A percentile compares a stretch with the other conserved stretches of the same genome.
Conservation (phyloP, 306 rosid species). For the Styphnolobium japonicum region DNA sequence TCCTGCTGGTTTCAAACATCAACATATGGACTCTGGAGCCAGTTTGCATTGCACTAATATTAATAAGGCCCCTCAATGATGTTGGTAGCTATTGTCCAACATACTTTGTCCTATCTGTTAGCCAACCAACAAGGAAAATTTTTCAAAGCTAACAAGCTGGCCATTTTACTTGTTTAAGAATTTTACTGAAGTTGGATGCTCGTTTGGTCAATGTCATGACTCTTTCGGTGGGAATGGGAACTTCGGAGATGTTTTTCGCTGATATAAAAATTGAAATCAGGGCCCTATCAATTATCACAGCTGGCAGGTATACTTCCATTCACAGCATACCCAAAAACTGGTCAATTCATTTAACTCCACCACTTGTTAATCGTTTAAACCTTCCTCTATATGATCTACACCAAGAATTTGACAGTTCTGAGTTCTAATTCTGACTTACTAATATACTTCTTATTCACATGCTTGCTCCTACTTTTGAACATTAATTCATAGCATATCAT, state of each 20-base stretch:
- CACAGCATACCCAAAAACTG: neutral
- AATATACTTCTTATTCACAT: neutral
- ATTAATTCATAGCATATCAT: neutral
- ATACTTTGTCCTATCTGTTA: constrained; percentile 31
- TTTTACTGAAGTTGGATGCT: constrained; percentile 19
- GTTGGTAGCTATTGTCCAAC: constrained; percentile 25
- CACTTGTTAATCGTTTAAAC: neutral
- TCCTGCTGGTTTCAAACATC: constrained; percentile 37
- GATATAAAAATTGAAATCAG: neutral
- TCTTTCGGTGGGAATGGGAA: neutral
- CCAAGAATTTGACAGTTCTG: neutral
- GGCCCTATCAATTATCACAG: neutral
- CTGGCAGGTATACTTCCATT: neutral
- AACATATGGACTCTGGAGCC: constrained; percentile 41
- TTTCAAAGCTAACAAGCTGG: neutral
- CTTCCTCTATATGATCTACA: neutral
- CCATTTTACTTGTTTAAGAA: constrained; percentile 13
- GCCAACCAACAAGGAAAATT: neutral
- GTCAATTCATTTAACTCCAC: neutral
- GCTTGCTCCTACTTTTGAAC: neutral
- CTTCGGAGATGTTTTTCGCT: neutral
- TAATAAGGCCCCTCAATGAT: constrained; percentile 35
- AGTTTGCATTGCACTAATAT: constrained; percentile 30
- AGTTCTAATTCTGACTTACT: neutral
- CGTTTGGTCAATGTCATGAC: constrained; percentile 24